Conservation (phyloP, 202 grass and related monocot species). For the Zizania palustris region DNA sequence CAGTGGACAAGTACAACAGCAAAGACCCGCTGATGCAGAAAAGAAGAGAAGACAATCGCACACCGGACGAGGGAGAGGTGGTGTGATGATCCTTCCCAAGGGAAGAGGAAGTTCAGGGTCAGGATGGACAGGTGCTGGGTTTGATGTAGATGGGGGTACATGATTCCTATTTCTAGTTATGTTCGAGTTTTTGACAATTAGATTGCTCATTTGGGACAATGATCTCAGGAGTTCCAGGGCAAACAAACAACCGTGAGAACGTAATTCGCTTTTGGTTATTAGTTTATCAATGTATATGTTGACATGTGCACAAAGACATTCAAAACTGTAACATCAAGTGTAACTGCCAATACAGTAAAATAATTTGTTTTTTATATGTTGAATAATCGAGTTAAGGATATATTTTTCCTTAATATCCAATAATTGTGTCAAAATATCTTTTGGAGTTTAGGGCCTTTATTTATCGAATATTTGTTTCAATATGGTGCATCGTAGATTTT, state of each 20-base stretch:
- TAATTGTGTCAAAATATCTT: not conserved
- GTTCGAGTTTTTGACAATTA: not conserved
- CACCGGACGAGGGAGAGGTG: conserved; percentile 59
- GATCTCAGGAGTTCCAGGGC: not conserved
- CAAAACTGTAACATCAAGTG: conserved; percentile 16
- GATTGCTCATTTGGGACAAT: not conserved
- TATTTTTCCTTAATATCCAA: not conserved
- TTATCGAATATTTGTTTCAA: no score
- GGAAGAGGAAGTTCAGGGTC: conserved; percentile 63
- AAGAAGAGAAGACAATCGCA: conserved; percentile 66
- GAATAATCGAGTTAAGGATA: not conserved
- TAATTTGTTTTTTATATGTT: not conserved
- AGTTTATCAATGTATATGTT: conserved; percentile 35
- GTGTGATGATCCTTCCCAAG: conserved; percentile 68
- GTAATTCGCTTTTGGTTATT: conserved; percentile 21
- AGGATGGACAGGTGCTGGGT: conserved; percentile 92
- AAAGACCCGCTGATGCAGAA: conserved; percentile 45
- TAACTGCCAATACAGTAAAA: not conserved
- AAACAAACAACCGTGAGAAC: not conserved
- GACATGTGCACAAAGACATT: not conserved
- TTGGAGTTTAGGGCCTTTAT: no score
- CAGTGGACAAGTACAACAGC: not conserved
- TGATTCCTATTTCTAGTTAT: conserved; percentile 44
- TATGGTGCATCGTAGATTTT: no score
- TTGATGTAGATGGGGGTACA: conserved; percentile 59